Evolutionary conservation across 768 basidiomycete genomes (phyloP).

Genomic region (Mycena belliarum): DNA sequence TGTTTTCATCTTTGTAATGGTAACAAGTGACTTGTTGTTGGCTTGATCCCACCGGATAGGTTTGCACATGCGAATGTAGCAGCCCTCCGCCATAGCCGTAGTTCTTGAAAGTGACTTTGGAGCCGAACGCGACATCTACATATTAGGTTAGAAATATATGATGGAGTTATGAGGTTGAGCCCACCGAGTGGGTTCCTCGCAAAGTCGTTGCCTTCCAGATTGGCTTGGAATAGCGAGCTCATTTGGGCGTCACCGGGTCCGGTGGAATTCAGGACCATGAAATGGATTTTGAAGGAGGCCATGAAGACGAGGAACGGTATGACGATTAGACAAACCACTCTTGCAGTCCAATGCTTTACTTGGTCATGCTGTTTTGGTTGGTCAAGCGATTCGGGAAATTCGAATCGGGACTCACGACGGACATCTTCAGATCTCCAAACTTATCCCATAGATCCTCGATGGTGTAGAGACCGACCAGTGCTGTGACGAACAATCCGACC

Average conservation of each 20-base stretch:
- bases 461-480: slow-evolving; percentile 93
- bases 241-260: slow-evolving; percentile 98
- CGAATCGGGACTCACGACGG: slow-evolving; percentile 59
- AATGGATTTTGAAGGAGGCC: slow-evolving; percentile 94
- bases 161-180: slow-evolving; percentile 20
- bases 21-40: slow-evolving; percentile 99
- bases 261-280: slow-evolving; percentile 89
- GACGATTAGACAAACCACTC: slow-evolving; percentile 82
- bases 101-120: slow-evolving; percentile 91
- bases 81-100: slow-evolving; percentile 98
- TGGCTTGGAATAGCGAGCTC: slow-evolving; percentile 98
- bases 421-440: slow-evolving; percentile 93
- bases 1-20: slow-evolving; percentile 99
- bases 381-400: background rate
- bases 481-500: slow-evolving; percentile 94
- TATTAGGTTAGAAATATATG: background rate
- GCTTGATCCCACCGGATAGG: slow-evolving; percentile 85
- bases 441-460: slow-evolving; percentile 99
- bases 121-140: slow-evolving; percentile 85
- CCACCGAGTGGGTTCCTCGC: slow-evolving; percentile 82
- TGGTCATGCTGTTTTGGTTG: slow-evolving; percentile 70
- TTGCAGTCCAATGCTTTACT: slow-evolving; percentile 86
- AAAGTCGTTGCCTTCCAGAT: slow-evolving; percentile 93
- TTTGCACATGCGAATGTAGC: slow-evolving; percentile 95
- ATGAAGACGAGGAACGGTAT: slow-evolving; percentile 93